Conservation (phyloP, 2,329 filamentous ascomycete species). For the Hypoxylon sp. region DNA sequence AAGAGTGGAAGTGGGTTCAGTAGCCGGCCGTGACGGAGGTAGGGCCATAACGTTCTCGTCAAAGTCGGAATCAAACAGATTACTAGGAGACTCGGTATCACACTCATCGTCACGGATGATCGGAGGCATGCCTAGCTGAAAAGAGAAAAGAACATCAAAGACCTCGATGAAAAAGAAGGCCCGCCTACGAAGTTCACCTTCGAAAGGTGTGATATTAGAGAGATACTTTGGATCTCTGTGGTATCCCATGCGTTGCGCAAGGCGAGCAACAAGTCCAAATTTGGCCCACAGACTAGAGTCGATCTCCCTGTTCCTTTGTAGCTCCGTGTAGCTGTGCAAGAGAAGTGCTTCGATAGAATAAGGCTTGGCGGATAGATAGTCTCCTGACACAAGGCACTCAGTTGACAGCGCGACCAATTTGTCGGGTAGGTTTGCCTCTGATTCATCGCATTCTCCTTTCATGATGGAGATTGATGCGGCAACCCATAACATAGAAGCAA, state of each 20-base stretch:
- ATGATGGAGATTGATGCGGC: constrained; percentile 57
- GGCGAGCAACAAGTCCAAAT: constrained; percentile 62
- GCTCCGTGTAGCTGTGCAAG: constrained; percentile 61
- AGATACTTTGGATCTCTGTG: constrained; percentile 64
- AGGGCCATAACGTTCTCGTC: constrained; percentile 62
- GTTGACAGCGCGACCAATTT: constrained; percentile 58
- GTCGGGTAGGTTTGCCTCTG: constrained; percentile 50
- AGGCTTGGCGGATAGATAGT: constrained; percentile 62
- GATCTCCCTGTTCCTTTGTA: constrained; percentile 59
- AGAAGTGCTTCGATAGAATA: constrained; percentile 66
- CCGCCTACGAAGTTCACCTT: constrained; percentile 66
- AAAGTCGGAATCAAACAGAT: constrained; percentile 67
- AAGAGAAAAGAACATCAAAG: constrained; percentile 65
- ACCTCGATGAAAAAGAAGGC: constrained; percentile 64
- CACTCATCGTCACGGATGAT: constrained; percentile 63
- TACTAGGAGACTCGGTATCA: constrained; percentile 63
- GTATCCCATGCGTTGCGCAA: constrained; percentile 68
- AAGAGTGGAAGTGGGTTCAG: constrained; percentile 61
- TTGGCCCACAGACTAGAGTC: constrained; percentile 64
- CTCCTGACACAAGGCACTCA: constrained; percentile 64
- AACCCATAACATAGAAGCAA: constrained; percentile 64
- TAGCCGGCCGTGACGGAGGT: constrained; percentile 60
- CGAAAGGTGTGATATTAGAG: constrained; percentile 62
- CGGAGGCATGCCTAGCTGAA: constrained; percentile 68
- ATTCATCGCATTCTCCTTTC: constrained; percentile 51